Percentiles rank a stretch among this genome's conserved stretches.
Evolutionary conservation across 2,329 filamentous ascomycete genomes (phyloP).

Genomic region (Aspergillus sp.): DNA sequence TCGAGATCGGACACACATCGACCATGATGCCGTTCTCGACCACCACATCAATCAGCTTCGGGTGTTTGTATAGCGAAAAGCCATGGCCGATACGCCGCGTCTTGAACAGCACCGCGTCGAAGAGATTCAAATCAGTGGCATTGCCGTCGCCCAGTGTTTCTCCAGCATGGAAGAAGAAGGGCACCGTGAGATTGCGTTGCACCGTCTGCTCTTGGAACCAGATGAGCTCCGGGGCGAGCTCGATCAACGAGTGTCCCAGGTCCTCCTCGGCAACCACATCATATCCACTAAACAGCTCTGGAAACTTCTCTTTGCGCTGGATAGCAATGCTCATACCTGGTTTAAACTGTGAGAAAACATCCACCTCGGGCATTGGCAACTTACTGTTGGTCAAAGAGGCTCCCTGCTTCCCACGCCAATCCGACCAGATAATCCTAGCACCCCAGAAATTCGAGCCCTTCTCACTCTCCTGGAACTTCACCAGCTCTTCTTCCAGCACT

Average conservation of each 20-base stretch:
- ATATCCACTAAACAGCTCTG: constrained; percentile 76
- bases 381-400: constrained; percentile 1
- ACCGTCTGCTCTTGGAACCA: constrained; percentile 85
- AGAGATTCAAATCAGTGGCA: constrained; percentile 75
- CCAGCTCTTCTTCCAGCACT: constrained; percentile 71
- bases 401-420: constrained; percentile 50
- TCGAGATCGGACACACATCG: constrained; percentile 85
- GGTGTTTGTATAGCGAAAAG: constrained; percentile 85
- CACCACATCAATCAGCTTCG: constrained; percentile 78
- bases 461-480: constrained; percentile 66
- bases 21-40: constrained; percentile 81
- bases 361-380: no score
- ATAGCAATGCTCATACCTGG: constrained; percentile 79
- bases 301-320: constrained; percentile 71
- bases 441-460: constrained; percentile 79
- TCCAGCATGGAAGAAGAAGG: constrained; percentile 92
- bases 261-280: constrained; percentile 89
- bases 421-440: constrained; percentile 76
- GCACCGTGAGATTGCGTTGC: constrained; percentile 71
- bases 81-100: constrained; percentile 84
- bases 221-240: constrained; percentile 77
- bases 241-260: constrained; percentile 67
- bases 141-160: constrained; percentile 82
- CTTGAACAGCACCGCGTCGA: constrained; percentile 79
- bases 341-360: no score